Evolutionary conservation across 31 red algal genomes (phyloP), one percentile per base, ranked within the genome.

Genomic region (Asparagopsis taxiformis): DNA sequence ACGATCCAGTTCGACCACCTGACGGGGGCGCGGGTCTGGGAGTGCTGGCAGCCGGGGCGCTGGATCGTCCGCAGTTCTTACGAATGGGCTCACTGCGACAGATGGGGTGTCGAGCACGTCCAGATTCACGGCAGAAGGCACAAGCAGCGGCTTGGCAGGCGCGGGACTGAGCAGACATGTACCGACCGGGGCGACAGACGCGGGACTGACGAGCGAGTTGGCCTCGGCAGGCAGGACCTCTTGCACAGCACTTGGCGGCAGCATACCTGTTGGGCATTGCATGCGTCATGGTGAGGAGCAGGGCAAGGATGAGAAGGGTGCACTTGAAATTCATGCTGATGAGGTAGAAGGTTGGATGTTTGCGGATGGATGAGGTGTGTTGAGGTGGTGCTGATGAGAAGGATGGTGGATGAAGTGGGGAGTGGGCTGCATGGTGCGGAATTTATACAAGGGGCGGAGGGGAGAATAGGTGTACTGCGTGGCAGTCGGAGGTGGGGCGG

Each of bases 21-120:
- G 41, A 23, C 39, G 56, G 4, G 56, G 29, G 9, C 31, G 17
- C 26, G 55, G 31, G 26, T 16, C 22, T 31, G 70, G 48, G 26
- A 7, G 29, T 9, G 70, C 13, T 7, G 51, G 50, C 21, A 3
- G 31, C 0, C 17, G n/a, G n/a, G 11, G 50, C 75, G 3, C 51
- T 57, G 75, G 58, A 79, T n/a, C n/a, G n/a, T n/a, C n/a, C n/a
- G 23, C 78, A 82, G 44, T 65, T 65, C 28, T 82, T 62, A 66
- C 39, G 54, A 28, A 82, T 72, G 6, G 65, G 65, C 15, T 50
- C 31, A 20, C 65, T 36, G 28, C 24, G 56, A 65, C 78, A 82
- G 3, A 62, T 55, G 19, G 31, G 35, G 22, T 24, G 26, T 16
- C 23, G 21, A 22, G 24, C 52, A 30, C 46, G 37, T 43, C 37